Conservation (phyloP, 164 flowering plant genomes). For the Kingdonia uniflora region DNA sequence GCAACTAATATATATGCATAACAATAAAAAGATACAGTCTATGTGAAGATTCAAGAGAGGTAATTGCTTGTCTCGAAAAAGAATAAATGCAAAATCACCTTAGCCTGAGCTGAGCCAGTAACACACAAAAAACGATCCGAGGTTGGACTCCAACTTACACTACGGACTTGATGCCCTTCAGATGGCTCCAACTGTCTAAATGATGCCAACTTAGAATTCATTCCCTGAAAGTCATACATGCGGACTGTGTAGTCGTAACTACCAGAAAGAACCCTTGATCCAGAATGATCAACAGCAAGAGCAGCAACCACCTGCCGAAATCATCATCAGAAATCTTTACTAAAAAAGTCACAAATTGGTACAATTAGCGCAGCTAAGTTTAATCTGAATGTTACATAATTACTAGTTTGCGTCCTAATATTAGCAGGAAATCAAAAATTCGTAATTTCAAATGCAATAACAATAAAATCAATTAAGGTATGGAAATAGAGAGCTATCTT, state of each 20-base stretch:
- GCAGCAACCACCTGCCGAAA: conserved; percentile 74
- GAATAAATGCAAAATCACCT: conserved; percentile 32
- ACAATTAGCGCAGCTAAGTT: too few relatives aligned
- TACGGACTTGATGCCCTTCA: conserved; percentile 97
- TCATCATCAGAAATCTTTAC: conserved; percentile 4
- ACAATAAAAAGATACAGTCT: not conserved
- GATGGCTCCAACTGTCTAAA: conserved; percentile 91
- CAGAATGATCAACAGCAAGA: conserved; percentile 85
- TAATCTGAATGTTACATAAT: too few relatives aligned
- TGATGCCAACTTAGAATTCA: conserved; percentile 81
- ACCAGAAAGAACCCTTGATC: conserved; percentile 96
- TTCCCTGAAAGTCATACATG: conserved; percentile 98
- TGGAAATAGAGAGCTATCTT: too few relatives aligned
- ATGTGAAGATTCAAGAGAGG: too few relatives aligned
- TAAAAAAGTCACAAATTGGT: too few relatives aligned
- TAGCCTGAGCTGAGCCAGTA: conserved; percentile 95
- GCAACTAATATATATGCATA: not conserved
- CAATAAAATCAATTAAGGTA: not conserved
- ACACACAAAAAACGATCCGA: conserved; percentile 82
- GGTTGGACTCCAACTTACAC: conserved; percentile 97
- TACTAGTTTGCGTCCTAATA: too few relatives aligned
- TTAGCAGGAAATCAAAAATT: not conserved
- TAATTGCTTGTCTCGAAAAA: not conserved
- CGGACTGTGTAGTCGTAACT: conserved; percentile 90
- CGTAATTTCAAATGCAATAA: not conserved